A percentile compares a stretch with the other conserved stretches of the same genome.
These are phyloP conservation scores for Sorghum bicolor DNA, from an alignment of 176 grass and related monocot genomes.

Conservation along the genomic window Sorghum_bicolor_NCBIv3 NC_012879.2:2646001-2646500, in stretches of 20 bases:
- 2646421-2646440: conserved; percentile 10
- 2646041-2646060: neutral
- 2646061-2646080: neutral
- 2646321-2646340: neutral
- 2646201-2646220: conserved; percentile 9
- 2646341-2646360: neutral
- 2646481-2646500: neutral
- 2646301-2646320: neutral
- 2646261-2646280: neutral
- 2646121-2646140: conserved; percentile 84
- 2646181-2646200: conserved; percentile 12
- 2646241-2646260: neutral
- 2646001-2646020: neutral
- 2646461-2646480: neutral
- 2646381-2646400: neutral
- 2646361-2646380: neutral
- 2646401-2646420: neutral
- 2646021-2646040: neutral
- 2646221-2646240: neutral
- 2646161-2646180: conserved; percentile 94
- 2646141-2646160: conserved; percentile 94
- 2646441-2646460: neutral
- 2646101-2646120: conserved; percentile 90
- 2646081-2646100: conserved; percentile 43
- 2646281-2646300: neutral